A percentile compares a stretch with the other conserved stretches of the same genome.
Evolutionary conservation across 768 basidiomycete species (phyloP).

Genomic region (Boletus vinaceobasis): DNA sequence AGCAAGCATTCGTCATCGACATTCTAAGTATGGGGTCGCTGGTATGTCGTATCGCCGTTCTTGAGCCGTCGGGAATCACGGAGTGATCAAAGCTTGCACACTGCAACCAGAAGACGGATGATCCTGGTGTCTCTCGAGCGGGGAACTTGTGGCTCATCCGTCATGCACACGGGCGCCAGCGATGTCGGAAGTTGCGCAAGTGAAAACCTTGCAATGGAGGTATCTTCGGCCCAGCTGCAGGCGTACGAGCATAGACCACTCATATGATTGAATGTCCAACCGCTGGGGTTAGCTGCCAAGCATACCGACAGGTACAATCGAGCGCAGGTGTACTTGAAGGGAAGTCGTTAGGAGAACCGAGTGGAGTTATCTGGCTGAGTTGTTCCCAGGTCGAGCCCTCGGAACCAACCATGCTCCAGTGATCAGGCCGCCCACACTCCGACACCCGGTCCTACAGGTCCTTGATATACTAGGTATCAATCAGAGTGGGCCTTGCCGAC

Average conservation of each 20-base stretch:
- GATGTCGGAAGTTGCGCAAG: not conserved
- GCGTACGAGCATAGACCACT: not conserved
- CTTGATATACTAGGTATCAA: conserved; percentile 92
- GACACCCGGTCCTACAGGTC: conserved; percentile 36
- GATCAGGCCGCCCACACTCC: too few relatives aligned
- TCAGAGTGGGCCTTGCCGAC: too few relatives aligned
- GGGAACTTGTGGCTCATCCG: too few relatives aligned
- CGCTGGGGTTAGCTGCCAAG: not conserved
- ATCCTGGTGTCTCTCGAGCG: too few relatives aligned
- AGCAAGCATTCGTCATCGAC: too few relatives aligned
- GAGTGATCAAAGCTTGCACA: not conserved
- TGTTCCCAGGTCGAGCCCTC: too few relatives aligned
- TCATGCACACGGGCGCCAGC: not conserved
- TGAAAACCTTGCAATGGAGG: not conserved
- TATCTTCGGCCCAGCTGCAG: too few relatives aligned
- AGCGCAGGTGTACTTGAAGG: not conserved
- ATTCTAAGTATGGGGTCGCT: not conserved
- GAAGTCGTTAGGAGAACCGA: not conserved
- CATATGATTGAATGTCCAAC: not conserved
- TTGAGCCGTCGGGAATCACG: not conserved
- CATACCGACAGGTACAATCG: not conserved
- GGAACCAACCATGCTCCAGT: not conserved
- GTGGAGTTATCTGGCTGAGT: not conserved
- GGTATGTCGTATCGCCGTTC: too few relatives aligned
- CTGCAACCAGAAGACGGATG: not conserved